Base-by-base conservation (phyloP, 352 stramenopile species). In the Aphanomyces invadans region DNA sequence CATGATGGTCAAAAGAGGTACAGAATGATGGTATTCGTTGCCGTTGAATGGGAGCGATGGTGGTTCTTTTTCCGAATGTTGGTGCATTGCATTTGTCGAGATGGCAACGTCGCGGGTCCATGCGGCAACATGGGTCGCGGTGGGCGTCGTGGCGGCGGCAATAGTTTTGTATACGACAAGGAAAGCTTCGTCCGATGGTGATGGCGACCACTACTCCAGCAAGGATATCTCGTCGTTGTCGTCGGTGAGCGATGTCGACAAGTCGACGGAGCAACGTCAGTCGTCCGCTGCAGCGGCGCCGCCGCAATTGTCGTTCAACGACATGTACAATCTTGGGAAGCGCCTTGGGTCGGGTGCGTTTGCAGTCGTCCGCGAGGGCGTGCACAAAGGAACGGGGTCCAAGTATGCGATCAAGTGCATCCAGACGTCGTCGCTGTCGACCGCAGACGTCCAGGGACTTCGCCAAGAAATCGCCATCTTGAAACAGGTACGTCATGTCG, bases 321-420 rank as follows among this genome's bases (percentile, higher is more conserved):
- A 57, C 4, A 29, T 19, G n/a, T 94, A 92, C 70, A 78, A 76
- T 29, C 68, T 94, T 31, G 83, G 83, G 62, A 87, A 86, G 68
- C 79, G 89, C 48, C 89, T 97, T 57, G 90, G 90, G 62, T 91
- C 83, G 15, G 90, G 90, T 17, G 91, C 87, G 28, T 97, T 95
- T 76, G 94, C 87, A 38, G 83, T 97, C 31, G 90, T 97, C 49
- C 84, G 87, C 25, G 79, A 88, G 55, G 85, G 76, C 44, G 81
- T 90, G 57, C 74, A 92, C 72, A 96, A 91, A 62, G 74, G 72
- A 32, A 86, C 72, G 19, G 87, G 90, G 46, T 74, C 86, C 25
- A 88, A 90, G 65, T 92, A 90, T 66, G 90, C 90, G 17, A 90
- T 97, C 73, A 97, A 96, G 68, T 87, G 80, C 69, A 89, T 97